A percentile compares a stretch with the other conserved stretches of the same genome.
Evolutionary conservation across 2,329 filamentous ascomycete species (phyloP).

Genomic region (Cordyceps fumosorosea): DNA sequence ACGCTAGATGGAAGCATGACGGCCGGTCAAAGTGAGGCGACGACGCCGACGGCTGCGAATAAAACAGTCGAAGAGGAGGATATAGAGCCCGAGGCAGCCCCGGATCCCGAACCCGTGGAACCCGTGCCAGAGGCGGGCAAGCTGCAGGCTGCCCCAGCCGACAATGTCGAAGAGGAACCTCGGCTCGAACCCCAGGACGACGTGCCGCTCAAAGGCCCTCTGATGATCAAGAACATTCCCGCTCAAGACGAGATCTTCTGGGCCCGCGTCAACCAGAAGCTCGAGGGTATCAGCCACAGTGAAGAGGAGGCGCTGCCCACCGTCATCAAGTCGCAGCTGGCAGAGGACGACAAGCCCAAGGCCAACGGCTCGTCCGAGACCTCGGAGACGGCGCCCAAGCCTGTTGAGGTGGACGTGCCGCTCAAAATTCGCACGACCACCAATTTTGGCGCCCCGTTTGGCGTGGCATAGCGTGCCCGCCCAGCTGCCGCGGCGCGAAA

Average conservation of each 20-base stretch:
- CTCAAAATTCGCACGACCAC: slow-evolving; percentile 38
- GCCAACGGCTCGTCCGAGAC: slow-evolving; percentile 12
- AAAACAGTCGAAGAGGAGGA: not conserved
- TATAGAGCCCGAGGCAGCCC: not conserved
- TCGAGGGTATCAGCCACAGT: slow-evolving; percentile 42
- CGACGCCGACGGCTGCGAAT: slow-evolving; percentile 22
- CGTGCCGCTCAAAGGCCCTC: slow-evolving; percentile 41
- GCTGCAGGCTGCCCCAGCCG: not conserved
- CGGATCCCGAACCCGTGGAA: not conserved
- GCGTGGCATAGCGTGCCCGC: slow-evolving; percentile 22
- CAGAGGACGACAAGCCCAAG: slow-evolving; percentile 22
- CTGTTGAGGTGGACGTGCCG: slow-evolving; percentile 36
- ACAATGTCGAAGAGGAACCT: slow-evolving; percentile 15
- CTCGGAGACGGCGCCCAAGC: slow-evolving; percentile 18
- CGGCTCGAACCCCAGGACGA: slow-evolving; percentile 38
- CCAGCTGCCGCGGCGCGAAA: not conserved
- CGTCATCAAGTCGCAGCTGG: slow-evolving; percentile 24
- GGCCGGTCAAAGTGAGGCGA: slow-evolving; percentile 22
- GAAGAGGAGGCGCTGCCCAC: slow-evolving; percentile 43
- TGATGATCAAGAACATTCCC: slow-evolving; percentile 50
- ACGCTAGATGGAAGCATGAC: slow-evolving; percentile 30
- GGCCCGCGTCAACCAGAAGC: slow-evolving; percentile 41
- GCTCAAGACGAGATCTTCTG: slow-evolving; percentile 51
- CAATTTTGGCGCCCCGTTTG: slow-evolving; percentile 44
- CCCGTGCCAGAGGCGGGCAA: not conserved